A percentile compares a stretch with the other conserved stretches of the same genome.
Conservation (phyloP, 306 rosid genomes). For the Gillenia trifoliata region DNA sequence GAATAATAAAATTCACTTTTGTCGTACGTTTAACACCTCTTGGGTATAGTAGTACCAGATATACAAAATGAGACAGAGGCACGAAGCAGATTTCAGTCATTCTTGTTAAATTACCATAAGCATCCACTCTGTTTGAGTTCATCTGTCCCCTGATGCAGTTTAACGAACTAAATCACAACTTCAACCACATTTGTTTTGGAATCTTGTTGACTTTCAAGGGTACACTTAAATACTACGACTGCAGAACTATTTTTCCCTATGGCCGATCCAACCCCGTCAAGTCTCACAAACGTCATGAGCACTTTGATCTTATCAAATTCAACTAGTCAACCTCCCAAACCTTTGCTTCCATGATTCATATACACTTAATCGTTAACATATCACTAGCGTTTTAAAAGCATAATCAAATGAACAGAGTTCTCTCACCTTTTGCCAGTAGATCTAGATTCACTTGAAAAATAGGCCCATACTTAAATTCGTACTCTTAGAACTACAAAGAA, state of each 20-base stretch:
- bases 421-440: not conserved
- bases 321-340: not conserved
- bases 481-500: not conserved
- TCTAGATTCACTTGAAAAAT: not conserved
- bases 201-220: not conserved
- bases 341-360: not conserved
- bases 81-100: not conserved
- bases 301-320: not conserved
- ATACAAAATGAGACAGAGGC: not conserved
- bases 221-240: not conserved
- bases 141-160: not conserved
- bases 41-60: not conserved
- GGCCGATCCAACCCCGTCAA: not conserved
- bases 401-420: not conserved
- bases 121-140: not conserved
- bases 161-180: not conserved
- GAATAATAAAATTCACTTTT: not conserved
- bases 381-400: not conserved
- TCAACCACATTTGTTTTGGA: not conserved
- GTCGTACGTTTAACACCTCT: not conserved
- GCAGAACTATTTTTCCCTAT: not conserved
- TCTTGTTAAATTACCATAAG: not conserved
- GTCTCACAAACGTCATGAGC: not conserved
- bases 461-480: not conserved
- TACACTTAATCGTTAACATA: not conserved